Conservation (phyloP, 2,329 filamentous ascomycete genomes). For the Dactylellina haptotyla region DNA sequence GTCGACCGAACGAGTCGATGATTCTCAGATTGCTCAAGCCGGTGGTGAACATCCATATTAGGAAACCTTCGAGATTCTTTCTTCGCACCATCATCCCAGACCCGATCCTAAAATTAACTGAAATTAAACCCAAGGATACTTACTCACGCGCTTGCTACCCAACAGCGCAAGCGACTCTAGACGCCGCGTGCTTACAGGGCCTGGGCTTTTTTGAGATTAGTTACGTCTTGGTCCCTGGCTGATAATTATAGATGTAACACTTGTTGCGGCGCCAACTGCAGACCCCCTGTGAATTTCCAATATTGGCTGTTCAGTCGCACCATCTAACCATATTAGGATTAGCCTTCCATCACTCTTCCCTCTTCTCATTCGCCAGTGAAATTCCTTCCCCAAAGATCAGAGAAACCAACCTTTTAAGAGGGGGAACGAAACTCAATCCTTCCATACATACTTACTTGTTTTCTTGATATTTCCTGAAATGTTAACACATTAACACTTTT, state of each 20-base stretch:
- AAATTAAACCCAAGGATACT: constrained; percentile 25
- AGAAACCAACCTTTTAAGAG: too few relatives aligned
- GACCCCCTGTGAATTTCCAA: constrained; percentile 32
- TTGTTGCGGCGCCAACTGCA: constrained; percentile 44
- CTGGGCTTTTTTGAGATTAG: background rate
- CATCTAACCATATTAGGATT: background rate
- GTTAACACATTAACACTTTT: background rate
- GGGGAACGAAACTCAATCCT: too few relatives aligned
- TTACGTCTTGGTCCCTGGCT: background rate
- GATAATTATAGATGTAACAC: constrained; percentile 49
- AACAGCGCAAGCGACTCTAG: constrained; percentile 38
- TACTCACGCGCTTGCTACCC: constrained; percentile 43
- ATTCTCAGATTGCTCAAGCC: background rate
- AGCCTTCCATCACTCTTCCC: background rate
- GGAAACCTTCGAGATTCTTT: constrained; percentile 26
- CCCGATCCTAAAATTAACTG: constrained; percentile 34
- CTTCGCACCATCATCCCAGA: background rate
- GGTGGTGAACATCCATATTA: too few relatives aligned
- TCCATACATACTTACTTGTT: too few relatives aligned
- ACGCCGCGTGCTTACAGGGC: constrained; percentile 28
- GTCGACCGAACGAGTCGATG: too few relatives aligned
- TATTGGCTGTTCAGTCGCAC: background rate
- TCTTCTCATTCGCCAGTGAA: background rate
- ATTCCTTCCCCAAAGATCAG: too few relatives aligned
- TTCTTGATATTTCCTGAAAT: too few relatives aligned